Percentiles rank a stretch among this genome's conserved stretches.
Evolutionary conservation across 805 yeast genomes (phyloP).

Genomic region (Starmerella potacharoeniae): DNA sequence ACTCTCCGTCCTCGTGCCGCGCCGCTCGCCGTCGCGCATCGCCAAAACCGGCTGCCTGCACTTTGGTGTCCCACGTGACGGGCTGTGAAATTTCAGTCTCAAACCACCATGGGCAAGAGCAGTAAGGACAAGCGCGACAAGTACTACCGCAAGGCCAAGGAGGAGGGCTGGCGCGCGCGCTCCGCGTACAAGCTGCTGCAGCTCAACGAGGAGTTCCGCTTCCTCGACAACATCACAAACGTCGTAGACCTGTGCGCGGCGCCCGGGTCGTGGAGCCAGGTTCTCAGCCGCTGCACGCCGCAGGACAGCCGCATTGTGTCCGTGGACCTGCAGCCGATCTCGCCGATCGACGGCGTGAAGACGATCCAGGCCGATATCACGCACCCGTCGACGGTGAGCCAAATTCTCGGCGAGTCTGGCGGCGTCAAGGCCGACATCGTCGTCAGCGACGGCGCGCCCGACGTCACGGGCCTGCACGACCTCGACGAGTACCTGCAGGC

Average conservation of each 20-base stretch:
- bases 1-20: too few relatives aligned
- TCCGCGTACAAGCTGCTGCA: slow-evolving; percentile 92
- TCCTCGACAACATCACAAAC: slow-evolving; percentile 57
- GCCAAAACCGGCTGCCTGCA: too few relatives aligned
- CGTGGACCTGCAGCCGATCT: slow-evolving; percentile 95
- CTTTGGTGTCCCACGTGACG: background rate
- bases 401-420: slow-evolving; percentile 69
- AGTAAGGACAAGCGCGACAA: slow-evolving; percentile 91
- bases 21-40: too few relatives aligned
- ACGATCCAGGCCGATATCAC: slow-evolving; percentile 95
- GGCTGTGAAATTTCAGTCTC: background rate
- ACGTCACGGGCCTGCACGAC: slow-evolving; percentile 94
- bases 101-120: slow-evolving; percentile 66
- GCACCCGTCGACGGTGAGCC: slow-evolving; percentile 75
- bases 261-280: slow-evolving; percentile 98
- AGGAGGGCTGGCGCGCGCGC: slow-evolving; percentile 95
- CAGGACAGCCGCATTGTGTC: slow-evolving; percentile 66
- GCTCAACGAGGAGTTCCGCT: slow-evolving; percentile 77
- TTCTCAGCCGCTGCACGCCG: slow-evolving; percentile 52
- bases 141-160: slow-evolving; percentile 80
- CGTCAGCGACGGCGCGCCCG: slow-evolving; percentile 97
- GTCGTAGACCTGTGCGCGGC: slow-evolving; percentile 98
- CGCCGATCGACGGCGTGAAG: slow-evolving; percentile 84
- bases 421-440: slow-evolving; percentile 93
- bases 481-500: slow-evolving; percentile 95